phyloP scores from a whole-genome alignment of 495 filamentous ascomycete genomes.

The Xylaria sp. region DNA sequence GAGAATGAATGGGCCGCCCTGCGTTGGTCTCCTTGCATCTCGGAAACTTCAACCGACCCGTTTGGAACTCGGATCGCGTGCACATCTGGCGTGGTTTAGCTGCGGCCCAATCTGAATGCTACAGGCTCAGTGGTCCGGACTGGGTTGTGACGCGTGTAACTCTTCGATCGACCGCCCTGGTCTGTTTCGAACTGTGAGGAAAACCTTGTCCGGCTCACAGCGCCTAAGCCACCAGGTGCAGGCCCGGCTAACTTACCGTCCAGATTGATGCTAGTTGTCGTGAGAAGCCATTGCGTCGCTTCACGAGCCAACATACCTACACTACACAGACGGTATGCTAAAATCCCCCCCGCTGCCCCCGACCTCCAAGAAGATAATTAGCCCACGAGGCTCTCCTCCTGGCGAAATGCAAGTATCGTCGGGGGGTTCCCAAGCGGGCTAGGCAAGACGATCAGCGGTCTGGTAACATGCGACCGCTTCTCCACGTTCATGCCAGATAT shows the following conservation, averaged over 20 bases:
- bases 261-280: not conserved
- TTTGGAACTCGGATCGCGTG: slow-evolving; percentile 21
- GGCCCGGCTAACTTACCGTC: not conserved
- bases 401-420: slow-evolving; percentile 16
- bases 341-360: not conserved
- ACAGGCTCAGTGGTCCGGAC: slow-evolving; percentile 11
- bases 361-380: slow-evolving; percentile 17
- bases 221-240: not conserved
- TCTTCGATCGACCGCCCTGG: slow-evolving; percentile 19
- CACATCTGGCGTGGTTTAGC: not conserved
- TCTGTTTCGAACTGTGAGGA: slow-evolving; percentile 4
- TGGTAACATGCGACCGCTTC: slow-evolving; percentile 27
- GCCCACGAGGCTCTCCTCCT: not conserved
- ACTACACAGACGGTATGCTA: not conserved
- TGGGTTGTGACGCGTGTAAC: slow-evolving; percentile 20
- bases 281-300: not conserved
- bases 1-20: not conserved
- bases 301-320: not conserved
- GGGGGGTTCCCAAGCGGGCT: slow-evolving; percentile 27
- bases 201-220: not conserved
- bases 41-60: slow-evolving; percentile 28
- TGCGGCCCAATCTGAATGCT: slow-evolving; percentile 25
- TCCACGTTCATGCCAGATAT: slow-evolving; percentile 32
- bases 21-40: slow-evolving; percentile 24
- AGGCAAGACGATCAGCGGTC: slow-evolving; percentile 29